These are phyloP conservation scores for Solanum neorickii DNA, from an alignment of 257 asterid species.

Conservation along the genomic window DNA sequence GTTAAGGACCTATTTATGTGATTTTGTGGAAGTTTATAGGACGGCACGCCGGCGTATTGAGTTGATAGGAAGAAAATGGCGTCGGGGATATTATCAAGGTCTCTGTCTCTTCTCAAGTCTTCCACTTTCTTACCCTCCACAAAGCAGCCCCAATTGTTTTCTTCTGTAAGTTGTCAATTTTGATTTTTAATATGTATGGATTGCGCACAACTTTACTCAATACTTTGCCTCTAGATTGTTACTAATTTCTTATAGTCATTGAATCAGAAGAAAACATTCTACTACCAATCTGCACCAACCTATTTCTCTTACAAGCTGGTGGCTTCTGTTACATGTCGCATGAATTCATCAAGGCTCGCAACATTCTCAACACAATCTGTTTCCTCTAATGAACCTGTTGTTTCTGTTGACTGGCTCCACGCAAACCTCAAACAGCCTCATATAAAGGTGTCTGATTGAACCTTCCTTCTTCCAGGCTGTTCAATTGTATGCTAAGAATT, in stretches of 20 bases:
- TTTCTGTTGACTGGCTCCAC: constrained; percentile 95
- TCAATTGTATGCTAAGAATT: not conserved
- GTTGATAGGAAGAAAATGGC: constrained; percentile 19
- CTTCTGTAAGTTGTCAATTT: constrained; percentile 33
- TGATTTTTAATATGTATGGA: too few relatives aligned
- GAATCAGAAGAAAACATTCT: constrained; percentile 33
- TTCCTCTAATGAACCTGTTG: constrained; percentile 60
- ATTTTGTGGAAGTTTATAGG: not conserved
- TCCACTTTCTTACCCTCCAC: constrained; percentile 5
- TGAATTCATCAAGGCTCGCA: constrained; percentile 46
- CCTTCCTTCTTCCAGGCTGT: not conserved
- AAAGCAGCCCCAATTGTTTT: constrained; percentile 19
- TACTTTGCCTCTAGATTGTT: not conserved
- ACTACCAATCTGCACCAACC: constrained; percentile 18
- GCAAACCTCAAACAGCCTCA: constrained; percentile 68
- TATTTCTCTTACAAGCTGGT: constrained; percentile 21
- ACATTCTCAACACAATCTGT: constrained; percentile 43
- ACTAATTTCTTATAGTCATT: not conserved
- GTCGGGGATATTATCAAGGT: constrained; percentile 47
- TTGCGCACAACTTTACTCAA: not conserved
- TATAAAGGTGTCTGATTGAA: constrained; percentile 47
- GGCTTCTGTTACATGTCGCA: constrained; percentile 18
- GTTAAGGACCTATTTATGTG: too few relatives aligned
- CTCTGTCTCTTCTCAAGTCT: constrained; percentile 29
- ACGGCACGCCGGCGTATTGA: not conserved